phyloP scores from a whole-genome alignment of 257 asterid genomes.

The Solanum ossicruentum region DNA sequence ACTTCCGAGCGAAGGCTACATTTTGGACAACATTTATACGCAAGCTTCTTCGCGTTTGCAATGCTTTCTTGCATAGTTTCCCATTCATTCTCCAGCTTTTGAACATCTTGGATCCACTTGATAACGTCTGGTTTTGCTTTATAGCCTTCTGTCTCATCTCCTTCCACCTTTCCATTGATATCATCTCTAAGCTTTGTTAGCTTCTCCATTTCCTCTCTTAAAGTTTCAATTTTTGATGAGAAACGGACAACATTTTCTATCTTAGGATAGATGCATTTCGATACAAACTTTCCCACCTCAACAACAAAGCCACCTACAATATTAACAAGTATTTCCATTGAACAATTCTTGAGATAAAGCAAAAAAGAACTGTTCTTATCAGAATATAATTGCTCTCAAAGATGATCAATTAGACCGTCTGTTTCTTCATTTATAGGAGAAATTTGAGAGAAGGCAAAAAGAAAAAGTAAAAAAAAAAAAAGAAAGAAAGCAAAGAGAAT shows the following conservation, averaged over 20 bases:
- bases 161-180: too few relatives aligned
- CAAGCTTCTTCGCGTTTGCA: accelerated
- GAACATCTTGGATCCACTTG: not conserved
- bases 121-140: accelerated
- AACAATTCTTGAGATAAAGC: too few relatives aligned
- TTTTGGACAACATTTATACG: not conserved
- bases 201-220: not conserved
- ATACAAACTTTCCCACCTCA: not conserved
- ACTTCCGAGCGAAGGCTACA: not conserved
- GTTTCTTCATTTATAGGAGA: not conserved
- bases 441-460: not conserved
- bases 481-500: not conserved
- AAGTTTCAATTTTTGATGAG: not conserved
- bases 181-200: not conserved
- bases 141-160: not conserved
- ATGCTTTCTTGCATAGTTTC: accelerated
- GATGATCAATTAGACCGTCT: not conserved
- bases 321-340: too few relatives aligned
- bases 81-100: not conserved
- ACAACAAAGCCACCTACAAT: too few relatives aligned
- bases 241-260: not conserved
- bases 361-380: too few relatives aligned
- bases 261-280: not conserved
- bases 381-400: not conserved
- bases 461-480: not conserved